These are phyloP conservation scores for Abortiporus biennis DNA, from an alignment of 1,284 basidiomycete species.

Conservation along the genomic window DNA sequence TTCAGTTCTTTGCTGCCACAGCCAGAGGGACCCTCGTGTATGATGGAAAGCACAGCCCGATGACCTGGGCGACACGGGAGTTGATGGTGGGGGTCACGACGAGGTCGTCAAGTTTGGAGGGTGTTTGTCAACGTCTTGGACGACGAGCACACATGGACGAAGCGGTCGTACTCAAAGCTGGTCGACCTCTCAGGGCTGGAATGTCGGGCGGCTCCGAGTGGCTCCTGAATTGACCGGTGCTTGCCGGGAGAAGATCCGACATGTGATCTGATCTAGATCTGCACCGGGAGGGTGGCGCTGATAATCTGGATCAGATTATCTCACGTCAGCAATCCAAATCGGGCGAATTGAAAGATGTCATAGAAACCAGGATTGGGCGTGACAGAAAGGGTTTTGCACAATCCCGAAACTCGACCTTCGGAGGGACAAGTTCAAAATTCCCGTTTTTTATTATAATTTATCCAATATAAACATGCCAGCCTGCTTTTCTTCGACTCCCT, in stretches of 20 bases:
- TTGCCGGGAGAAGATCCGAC: neutral
- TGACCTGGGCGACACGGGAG: too few relatives aligned
- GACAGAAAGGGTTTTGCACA: conserved; percentile 5
- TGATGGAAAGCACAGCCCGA: too few relatives aligned
- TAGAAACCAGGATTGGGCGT: conserved; percentile 7
- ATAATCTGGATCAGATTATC: neutral
- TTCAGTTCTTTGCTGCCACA: too few relatives aligned
- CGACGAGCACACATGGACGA: too few relatives aligned
- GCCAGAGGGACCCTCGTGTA: too few relatives aligned
- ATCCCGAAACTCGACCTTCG: neutral
- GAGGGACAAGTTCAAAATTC: neutral
- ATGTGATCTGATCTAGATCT: neutral
- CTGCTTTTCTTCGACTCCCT: neutral
- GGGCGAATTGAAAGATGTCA: neutral
- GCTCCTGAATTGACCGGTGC: neutral
- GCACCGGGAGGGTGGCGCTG: neutral
- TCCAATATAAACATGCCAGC: neutral
- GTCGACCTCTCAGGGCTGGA: too few relatives aligned
- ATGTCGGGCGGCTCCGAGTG: too few relatives aligned
- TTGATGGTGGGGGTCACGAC: too few relatives aligned
- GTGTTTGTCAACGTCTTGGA: too few relatives aligned
- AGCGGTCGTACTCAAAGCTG: too few relatives aligned
- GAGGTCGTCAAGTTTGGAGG: too few relatives aligned
- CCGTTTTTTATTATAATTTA: neutral
- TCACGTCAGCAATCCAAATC: neutral